These are phyloP conservation scores for Fusarium protoensiforme DNA, from an alignment of 2,329 filamentous ascomycete genomes.

Conservation along the genomic window DNA sequence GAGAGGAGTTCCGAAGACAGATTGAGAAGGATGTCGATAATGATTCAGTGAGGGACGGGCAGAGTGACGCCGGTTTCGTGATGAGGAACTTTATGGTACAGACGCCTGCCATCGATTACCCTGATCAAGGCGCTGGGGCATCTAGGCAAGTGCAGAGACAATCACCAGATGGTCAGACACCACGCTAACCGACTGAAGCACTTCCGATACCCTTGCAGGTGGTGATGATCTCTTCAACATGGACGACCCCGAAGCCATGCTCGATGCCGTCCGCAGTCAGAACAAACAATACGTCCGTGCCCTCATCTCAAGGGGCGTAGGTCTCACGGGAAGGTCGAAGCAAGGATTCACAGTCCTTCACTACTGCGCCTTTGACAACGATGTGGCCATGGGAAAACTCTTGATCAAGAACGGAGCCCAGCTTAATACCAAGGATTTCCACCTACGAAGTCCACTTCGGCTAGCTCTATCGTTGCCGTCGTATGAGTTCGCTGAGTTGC, in stretches of 20 bases:
- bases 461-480: neutral
- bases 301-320: neutral
- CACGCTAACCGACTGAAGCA: neutral
- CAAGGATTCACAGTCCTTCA: neutral
- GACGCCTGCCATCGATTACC: neutral
- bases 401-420: neutral
- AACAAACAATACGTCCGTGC: neutral
- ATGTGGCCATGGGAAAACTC: neutral
- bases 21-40: neutral
- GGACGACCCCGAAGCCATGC: neutral
- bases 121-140: neutral
- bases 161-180: neutral
- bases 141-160: neutral
- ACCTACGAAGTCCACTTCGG: neutral
- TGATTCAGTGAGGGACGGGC: neutral
- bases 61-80: neutral
- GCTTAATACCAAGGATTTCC: neutral
- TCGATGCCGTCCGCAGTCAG: neutral
- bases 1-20: neutral
- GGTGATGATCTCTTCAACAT: neutral
- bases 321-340: neutral
- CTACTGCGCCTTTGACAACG: neutral
- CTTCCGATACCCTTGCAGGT: neutral
- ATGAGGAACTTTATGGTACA: neutral
- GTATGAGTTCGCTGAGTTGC: neutral